Conservation (phyloP, 108 stramenopile species). For the Nitzschia putrida region DNA sequence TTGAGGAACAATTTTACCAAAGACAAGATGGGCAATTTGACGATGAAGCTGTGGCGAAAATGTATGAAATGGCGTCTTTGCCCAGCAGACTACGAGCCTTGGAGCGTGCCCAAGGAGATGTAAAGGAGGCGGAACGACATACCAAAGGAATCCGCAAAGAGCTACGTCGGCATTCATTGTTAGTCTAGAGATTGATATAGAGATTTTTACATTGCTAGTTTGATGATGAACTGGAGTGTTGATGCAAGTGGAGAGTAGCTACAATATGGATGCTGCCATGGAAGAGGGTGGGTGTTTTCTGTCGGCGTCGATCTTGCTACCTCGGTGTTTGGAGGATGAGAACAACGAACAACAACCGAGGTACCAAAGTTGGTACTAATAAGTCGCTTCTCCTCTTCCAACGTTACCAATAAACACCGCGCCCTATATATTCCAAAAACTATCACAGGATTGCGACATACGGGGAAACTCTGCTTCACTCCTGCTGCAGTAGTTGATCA, state of each 20-base stretch:
- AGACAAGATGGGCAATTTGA: conserved; percentile 12
- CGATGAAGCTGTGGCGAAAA: conserved; percentile 11
- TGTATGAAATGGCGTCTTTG: conserved; percentile 20
- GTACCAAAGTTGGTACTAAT: no score
- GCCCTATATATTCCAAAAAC: no score
- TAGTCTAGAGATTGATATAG: not conserved
- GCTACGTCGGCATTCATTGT: conserved; percentile 1
- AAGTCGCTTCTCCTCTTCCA: no score
- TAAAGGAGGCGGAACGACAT: conserved; percentile 12
- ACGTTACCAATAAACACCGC: no score
- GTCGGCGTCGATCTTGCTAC: not conserved
- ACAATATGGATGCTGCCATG: no score
- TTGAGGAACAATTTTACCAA: conserved; percentile 22
- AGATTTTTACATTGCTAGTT: not conserved
- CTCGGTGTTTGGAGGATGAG: no score
- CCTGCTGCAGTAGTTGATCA: no score
- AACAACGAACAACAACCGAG: no score
- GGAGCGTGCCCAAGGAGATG: conserved; percentile 16
- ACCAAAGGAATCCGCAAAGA: conserved; percentile 7
- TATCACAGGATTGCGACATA: no score
- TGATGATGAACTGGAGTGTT: no score
- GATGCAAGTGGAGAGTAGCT: no score
- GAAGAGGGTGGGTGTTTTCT: not conserved
- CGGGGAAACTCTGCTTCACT: no score
- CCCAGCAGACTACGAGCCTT: conserved; percentile 16